Evolutionary conservation across 306 rosid genomes (phyloP).

Genomic region (Senna tora): DNA sequence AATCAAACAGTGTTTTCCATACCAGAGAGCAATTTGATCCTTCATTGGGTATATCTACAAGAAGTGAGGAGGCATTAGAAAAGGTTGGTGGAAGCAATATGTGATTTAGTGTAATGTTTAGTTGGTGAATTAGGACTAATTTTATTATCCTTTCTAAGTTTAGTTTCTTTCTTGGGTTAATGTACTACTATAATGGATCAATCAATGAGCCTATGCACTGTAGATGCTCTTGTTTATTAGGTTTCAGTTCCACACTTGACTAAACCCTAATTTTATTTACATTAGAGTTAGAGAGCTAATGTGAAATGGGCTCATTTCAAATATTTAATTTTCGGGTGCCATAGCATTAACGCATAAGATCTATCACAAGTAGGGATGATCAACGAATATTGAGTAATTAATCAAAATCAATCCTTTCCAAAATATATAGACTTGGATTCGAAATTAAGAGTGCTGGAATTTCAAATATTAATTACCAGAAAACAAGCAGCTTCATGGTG

Average conservation of each 20-base stretch:
- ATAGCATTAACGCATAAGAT: no score
- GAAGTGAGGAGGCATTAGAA: conserved; percentile 40
- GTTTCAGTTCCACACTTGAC: conserved; percentile 26
- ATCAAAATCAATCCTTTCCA: no score
- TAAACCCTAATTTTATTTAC: conserved; percentile 15
- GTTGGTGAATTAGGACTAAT: conserved; percentile 35
- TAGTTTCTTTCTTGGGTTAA: conserved; percentile 31
- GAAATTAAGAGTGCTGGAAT: no score
- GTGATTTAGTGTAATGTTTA: conserved; percentile 35
- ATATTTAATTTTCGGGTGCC: no score
- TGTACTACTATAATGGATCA: conserved; percentile 33
- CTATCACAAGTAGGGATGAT: no score
- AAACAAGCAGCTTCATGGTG: no score
- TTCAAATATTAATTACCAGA: no score
- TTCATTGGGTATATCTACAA: conserved; percentile 43
- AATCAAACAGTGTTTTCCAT: conserved; percentile 42
- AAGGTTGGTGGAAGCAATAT: conserved; percentile 42
- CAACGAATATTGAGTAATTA: no score
- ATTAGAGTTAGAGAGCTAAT: not conserved
- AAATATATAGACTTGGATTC: no score
- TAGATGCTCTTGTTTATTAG: conserved; percentile 35
- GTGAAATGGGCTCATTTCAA: not conserved
- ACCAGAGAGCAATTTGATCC: conserved; percentile 54
- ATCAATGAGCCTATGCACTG: conserved; percentile 33
- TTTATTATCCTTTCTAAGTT: conserved; percentile 20